Base-by-base conservation (phyloP, 2,329 filamentous ascomycete genomes). In the Paraphaeosphaeria sporulosa region DNA sequence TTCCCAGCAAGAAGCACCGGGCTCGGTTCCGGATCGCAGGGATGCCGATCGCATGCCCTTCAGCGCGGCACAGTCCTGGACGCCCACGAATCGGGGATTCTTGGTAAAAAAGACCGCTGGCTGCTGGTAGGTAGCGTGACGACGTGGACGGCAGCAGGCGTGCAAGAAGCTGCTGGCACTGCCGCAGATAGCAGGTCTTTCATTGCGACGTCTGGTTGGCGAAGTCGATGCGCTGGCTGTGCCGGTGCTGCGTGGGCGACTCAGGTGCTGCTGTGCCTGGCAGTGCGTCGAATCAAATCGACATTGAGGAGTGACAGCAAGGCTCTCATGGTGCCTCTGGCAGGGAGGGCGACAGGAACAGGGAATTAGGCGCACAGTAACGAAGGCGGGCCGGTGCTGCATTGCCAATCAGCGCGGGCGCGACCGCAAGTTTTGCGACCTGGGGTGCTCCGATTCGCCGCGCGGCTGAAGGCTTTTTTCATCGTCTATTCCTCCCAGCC, bases 1-100 rank as follows among this genome's bases (percentile, higher is more conserved):
- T 62, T 64, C 70, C 74, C 73, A 68, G 66, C 64, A 61, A 64
- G 69, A 64, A 65, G 68, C 64, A 63, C 64, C 63, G 62, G 60
- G 59, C 58, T 65, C 61, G 64, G 57, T 68, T 62, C 68, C 67
- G 49, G 59, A 61, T 61, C 66, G 61, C 65, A 59, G 63, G 53
- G 57, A 63, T 63, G 59, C 25, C 54, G 59, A 65, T 67, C 54
- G 60, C 59, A 53, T 60, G 55, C 62, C 30, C 36, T 12, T 59
- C 49, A 30, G 42, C 25, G 43, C 52, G 55, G 52, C 49, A 55
- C 46, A 57, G 54, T 40, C 38, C 57, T 63, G 21, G 12, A 19
- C 53, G 36, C 36, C 53, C 61, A 47, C 54, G 48, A 58, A 62
- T 59, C 38, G 52, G 36, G n/a, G 15, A 17, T 5, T 15, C 36